Conservation (phyloP, 1,139 yeast genomes). For the Pichia sp. region DNA sequence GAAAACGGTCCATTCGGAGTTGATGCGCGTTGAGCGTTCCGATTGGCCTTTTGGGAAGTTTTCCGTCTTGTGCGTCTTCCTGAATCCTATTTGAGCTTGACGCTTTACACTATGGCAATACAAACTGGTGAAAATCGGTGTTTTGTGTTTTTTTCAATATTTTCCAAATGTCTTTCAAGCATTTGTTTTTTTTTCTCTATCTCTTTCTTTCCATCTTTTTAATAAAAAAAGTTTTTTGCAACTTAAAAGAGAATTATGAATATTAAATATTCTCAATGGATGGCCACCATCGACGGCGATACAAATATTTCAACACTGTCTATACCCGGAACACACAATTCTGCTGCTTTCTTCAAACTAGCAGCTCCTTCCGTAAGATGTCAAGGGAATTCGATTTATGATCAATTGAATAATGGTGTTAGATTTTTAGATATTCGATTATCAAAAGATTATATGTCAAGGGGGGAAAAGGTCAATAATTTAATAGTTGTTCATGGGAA, state of each 20-base stretch:
- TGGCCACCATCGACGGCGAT: constrained; percentile 48
- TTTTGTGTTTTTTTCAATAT: too few species aligned
- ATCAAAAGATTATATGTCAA: constrained; percentile 48
- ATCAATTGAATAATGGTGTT: constrained; percentile 66
- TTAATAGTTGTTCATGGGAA: constrained; percentile 71
- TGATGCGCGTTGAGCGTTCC: too few species aligned
- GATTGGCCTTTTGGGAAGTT: too few species aligned
- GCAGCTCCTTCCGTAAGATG: constrained; percentile 78
- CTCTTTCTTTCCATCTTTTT: too few species aligned
- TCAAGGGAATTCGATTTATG: constrained; percentile 55
- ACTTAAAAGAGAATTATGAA: too few species aligned
- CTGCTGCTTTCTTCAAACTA: constrained; percentile 62
- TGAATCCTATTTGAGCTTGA: too few species aligned
- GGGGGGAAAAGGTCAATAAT: constrained; percentile 38
- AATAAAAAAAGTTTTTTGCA: too few species aligned
- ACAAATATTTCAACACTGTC: constrained; percentile 48
- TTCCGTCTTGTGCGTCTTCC: too few species aligned
- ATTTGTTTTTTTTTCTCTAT: not conserved
- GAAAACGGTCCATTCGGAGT: too few species aligned
- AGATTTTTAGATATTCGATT: constrained; percentile 67
- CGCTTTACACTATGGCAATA: too few species aligned
- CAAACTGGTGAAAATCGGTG: too few species aligned
- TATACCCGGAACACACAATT: constrained; percentile 76
- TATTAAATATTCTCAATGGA: constrained; percentile 36
- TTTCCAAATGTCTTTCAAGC: too few species aligned